Base-by-base conservation (phyloP, 2,329 filamentous ascomycete species). In the Beauveria medogensis region DNA sequence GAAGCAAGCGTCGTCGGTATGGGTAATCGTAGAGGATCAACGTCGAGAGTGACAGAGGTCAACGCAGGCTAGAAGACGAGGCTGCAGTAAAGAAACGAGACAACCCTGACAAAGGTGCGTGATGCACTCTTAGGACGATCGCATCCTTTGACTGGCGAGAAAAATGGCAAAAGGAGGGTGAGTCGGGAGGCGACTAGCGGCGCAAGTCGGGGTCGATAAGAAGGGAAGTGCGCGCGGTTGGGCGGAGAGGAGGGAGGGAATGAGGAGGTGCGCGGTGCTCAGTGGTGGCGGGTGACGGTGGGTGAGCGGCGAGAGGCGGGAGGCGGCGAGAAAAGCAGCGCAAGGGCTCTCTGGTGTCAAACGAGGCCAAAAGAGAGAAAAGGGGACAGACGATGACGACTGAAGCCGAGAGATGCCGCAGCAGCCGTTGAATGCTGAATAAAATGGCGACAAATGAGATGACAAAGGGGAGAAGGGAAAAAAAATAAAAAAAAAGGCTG, bases 91-190 rank as follows among this genome's bases (percentile, higher is more conserved):
- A 37, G 28, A 24, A 28, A 34, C 20, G 30, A 43, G 30, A 50
- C n/a, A 43, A 44, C 10, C 16, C 14, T 14, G 22, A 51, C 10
- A 22, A 44, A 26, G 57, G 57, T 59, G 57, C 50, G 50, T 50
- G 26, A 37, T 53, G 57, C 57, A 59, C 57, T 53, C 57, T 59
- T 20, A 59, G 40, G 40, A 59, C 37, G 57, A 53, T 53, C 37
- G 57, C 57, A 59, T 59, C 57, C 57, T 59, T 59, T 54, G 18
- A 16, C 22, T 47, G 37, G 26, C 26, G 41, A 54, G 26, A 20
- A 22, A 14, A 8, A 8, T 18, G 26, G 26, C 44, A 59, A 48
- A 37, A 30, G 37, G n/a, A 28, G 6, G 20, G 9, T 18, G 16
- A 28, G 56, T 48, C 47, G 48, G 44, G 50, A 10, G 50, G 41